A percentile compares a stretch with the other conserved stretches of the same genome.
These are phyloP conservation scores for Corinectria fuckeliana DNA, from an alignment of 2,329 filamentous ascomycete genomes.

Conservation along the genomic window DNA sequence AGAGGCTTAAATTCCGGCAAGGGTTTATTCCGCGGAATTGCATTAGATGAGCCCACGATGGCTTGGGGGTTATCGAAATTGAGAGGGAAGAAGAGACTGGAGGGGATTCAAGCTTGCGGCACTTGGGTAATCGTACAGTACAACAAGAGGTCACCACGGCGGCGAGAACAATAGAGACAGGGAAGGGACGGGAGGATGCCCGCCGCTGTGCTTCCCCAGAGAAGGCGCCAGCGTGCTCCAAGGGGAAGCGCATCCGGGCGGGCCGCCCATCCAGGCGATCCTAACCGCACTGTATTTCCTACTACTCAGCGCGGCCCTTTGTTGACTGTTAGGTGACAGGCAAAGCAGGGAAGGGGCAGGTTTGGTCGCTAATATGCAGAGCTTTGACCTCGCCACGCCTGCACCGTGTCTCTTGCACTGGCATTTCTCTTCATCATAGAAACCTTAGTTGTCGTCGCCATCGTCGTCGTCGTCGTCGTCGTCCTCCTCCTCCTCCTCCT, in stretches of 20 bases:
- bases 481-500: too few species aligned
- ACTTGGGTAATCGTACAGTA: background rate
- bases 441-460: background rate
- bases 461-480: background rate
- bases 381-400: background rate
- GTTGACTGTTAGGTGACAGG: background rate
- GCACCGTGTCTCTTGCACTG: conserved; percentile 9
- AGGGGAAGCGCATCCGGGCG: background rate
- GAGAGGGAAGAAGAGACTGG: background rate
- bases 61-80: conserved; percentile 1
- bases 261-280: background rate
- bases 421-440: conserved; percentile 1
- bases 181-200: background rate
- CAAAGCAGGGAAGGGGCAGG: background rate
- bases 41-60: background rate
- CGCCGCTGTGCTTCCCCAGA: background rate
- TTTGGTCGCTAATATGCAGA: too few species aligned
- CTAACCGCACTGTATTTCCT: conserved; percentile 12
- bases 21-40: background rate
- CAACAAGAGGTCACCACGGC: background rate
- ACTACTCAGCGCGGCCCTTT: background rate
- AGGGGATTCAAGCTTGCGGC: background rate
- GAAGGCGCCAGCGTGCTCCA: background rate
- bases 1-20: background rate
- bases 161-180: background rate